These are phyloP conservation scores for Lagenidium sp. DNA, from an alignment of 352 stramenopile genomes.

Conservation along the genomic window DNA sequence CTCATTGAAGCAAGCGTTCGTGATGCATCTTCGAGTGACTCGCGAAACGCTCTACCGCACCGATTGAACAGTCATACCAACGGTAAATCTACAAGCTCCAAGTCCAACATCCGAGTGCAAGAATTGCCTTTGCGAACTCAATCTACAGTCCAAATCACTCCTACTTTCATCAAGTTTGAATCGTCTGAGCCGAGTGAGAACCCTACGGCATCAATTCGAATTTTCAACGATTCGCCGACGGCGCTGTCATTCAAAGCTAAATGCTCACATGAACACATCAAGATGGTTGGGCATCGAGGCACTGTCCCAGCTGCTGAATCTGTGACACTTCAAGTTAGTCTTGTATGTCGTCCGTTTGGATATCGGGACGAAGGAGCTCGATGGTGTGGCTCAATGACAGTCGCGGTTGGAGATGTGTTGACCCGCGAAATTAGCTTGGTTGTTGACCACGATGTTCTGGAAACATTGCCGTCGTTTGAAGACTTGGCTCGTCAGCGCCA, in stretches of 20 bases:
- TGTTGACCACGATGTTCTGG: slow-evolving; percentile 28
- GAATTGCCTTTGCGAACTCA: slow-evolving; percentile 29
- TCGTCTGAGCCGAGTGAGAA: too few relatives aligned
- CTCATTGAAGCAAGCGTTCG: slow-evolving; percentile 77
- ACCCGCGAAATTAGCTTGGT: slow-evolving; percentile 63
- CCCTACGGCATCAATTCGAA: slow-evolving; percentile 29
- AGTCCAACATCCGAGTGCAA: slow-evolving; percentile 16
- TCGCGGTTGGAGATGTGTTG: slow-evolving; percentile 36
- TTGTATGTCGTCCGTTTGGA: slow-evolving; percentile 44
- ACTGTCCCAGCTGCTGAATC: slow-evolving; percentile 34
- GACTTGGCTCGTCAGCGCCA: slow-evolving; percentile 52
- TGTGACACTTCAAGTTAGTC: slow-evolving; percentile 30
- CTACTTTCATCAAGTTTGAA: slow-evolving; percentile 22
- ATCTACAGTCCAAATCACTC: slow-evolving; percentile 39
- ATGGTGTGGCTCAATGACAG: slow-evolving; percentile 55
- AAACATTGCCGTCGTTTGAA: slow-evolving; percentile 40
- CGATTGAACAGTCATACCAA: too few relatives aligned
- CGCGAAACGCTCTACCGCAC: too few relatives aligned
- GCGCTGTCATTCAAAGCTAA: slow-evolving; percentile 39
- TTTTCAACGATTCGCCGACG: slow-evolving; percentile 50
- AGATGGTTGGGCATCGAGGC: too few relatives aligned
- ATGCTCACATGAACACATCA: slow-evolving; percentile 46
- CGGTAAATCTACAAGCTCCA: not conserved
- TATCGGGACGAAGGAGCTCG: not conserved
- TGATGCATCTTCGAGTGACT: too few relatives aligned